Evolutionary conservation across 208 protist genomes (phyloP).

Genomic region (Leishmania martiniquensis): DNA sequence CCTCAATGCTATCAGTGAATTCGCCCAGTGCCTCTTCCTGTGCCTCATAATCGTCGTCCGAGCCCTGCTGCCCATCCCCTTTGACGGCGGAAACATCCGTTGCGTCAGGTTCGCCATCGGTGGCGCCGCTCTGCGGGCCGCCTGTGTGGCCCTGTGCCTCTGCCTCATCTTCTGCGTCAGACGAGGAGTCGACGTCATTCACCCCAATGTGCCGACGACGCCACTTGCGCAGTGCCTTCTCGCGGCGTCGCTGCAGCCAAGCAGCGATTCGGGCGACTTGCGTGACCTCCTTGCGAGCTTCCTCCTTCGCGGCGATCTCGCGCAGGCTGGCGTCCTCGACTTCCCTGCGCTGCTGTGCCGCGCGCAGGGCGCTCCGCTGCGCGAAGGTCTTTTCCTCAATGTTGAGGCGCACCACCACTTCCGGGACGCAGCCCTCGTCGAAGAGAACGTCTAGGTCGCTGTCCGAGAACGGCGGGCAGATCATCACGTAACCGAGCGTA

Average conservation of each 20-base stretch:
- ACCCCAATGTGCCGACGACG: slow-evolving; percentile 89
- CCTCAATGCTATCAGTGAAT: slow-evolving; percentile 64
- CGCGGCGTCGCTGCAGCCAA: slow-evolving; percentile 33
- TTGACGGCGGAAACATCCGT: slow-evolving; percentile 1
- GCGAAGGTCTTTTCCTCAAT: slow-evolving; percentile 56
- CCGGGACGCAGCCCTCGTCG: slow-evolving; percentile 64
- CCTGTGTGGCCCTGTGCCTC: slow-evolving; percentile 11
- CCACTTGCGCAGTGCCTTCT: slow-evolving; percentile 75
- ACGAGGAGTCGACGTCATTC: slow-evolving; percentile 53
- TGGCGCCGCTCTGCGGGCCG: background rate
- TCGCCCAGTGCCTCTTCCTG: slow-evolving; percentile 73
- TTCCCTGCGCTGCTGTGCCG: slow-evolving; percentile 18
- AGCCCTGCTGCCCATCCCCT: slow-evolving; percentile 6
- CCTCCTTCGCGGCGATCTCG: background rate
- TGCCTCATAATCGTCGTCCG: slow-evolving; percentile 16
- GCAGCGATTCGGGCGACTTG: slow-evolving; percentile 29
- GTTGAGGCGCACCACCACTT: slow-evolving; percentile 71
- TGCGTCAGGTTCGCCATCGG: slow-evolving; percentile 28
- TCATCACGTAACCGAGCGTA: slow-evolving; percentile 86
- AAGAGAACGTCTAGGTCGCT: slow-evolving; percentile 81
- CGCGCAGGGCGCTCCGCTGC: slow-evolving; percentile 27
- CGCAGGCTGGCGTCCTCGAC: background rate
- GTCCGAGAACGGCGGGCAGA: slow-evolving; percentile 78
- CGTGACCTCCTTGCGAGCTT: slow-evolving; percentile 7
- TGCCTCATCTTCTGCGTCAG: slow-evolving; percentile 13